Evolutionary conservation across 139 green algal species (phyloP).

Genomic region (Asterochloris erici): DNA sequence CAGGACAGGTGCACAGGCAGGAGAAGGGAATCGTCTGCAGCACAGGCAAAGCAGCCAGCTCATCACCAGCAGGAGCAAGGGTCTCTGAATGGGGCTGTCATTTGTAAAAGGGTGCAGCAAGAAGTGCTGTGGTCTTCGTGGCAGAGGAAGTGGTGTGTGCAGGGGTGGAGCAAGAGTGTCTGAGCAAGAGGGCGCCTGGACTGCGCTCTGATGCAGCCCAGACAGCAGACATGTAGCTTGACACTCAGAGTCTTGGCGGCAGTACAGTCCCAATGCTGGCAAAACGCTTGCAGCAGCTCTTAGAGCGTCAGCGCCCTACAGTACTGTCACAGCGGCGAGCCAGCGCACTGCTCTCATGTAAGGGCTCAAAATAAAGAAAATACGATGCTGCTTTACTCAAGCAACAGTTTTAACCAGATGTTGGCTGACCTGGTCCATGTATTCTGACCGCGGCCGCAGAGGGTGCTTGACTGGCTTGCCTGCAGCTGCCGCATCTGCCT

Average conservation of each 20-base stretch:
- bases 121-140: no score
- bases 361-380: neutral
- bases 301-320: neutral
- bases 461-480: conserved; percentile 12
- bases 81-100: no score
- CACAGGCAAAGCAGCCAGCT: no score
- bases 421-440: conserved; percentile 62
- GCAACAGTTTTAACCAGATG: neutral
- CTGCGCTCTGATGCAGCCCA: no score
- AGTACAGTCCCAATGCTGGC: neutral
- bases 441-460: conserved; percentile 56
- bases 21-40: neutral
- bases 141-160: no score
- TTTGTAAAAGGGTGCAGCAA: no score
- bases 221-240: no score
- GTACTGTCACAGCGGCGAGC: neutral
- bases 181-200: no score
- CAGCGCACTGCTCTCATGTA: neutral
- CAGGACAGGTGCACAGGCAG: neutral
- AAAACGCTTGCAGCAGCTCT: neutral
- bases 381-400: neutral
- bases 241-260: neutral
- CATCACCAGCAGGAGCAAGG: no score
- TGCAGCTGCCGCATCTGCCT: neutral
- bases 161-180: no score